Percentiles rank a stretch among this genome's conserved stretches.
These are phyloP conservation scores for Alternaria infectoria DNA, from an alignment of 2,329 filamentous ascomycete species.

Conservation along the genomic window DNA sequence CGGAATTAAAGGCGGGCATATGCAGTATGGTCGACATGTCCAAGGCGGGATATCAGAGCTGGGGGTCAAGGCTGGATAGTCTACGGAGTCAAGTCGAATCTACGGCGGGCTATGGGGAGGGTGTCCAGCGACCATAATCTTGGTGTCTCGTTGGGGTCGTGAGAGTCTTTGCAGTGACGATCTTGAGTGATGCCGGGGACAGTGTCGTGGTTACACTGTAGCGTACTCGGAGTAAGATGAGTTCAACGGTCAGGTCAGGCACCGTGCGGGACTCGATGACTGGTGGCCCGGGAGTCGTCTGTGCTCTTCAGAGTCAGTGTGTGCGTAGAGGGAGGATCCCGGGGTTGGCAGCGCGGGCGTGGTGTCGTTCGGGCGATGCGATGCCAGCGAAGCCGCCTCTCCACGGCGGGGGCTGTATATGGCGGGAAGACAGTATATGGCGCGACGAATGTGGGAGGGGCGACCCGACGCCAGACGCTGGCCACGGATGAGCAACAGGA, in stretches of 20 bases:
- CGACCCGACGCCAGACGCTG: constrained; percentile 35
- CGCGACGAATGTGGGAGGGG: constrained; percentile 32
- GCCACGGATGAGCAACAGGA: constrained; percentile 35
- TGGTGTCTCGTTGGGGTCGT: not conserved
- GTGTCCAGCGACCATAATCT: constrained; percentile 7
- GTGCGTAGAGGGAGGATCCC: not conserved
- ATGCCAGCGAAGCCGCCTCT: constrained; percentile 23
- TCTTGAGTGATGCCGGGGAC: constrained; percentile 8
- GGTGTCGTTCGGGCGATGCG: constrained; percentile 12
- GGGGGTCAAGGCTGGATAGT: not conserved
- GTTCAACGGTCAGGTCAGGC: not conserved
- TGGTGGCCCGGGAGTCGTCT: not conserved
- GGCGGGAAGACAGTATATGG: constrained; percentile 43
- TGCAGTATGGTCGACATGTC: constrained; percentile 46
- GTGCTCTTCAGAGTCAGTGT: not conserved
- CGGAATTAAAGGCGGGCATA: constrained; percentile 34
- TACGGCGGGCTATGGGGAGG: not conserved
- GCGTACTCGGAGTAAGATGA: constrained; percentile 2
- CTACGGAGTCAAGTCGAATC: not conserved
- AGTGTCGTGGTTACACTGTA: constrained; percentile 25
- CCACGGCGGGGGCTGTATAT: constrained; percentile 31
- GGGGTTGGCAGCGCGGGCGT: not conserved
- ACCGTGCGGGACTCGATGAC: not conserved
- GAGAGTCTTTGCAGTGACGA: constrained; percentile 7
- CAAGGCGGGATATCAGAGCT: not conserved